These are phyloP conservation scores for Psilocybe tampanensis DNA, from an alignment of 768 basidiomycete species.

Conservation along the genomic window DNA sequence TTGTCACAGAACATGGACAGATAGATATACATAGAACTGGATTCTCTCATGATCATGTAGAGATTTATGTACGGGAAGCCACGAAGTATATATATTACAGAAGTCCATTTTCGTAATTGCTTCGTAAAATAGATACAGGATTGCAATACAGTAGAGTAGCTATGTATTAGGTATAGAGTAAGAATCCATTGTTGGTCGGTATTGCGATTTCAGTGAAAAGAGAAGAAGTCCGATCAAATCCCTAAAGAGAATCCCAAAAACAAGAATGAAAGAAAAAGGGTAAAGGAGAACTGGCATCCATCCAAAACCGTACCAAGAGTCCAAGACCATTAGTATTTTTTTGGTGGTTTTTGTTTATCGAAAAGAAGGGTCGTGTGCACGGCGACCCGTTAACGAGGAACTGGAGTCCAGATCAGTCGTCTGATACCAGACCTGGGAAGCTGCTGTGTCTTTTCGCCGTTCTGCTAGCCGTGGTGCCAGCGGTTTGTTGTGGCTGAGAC, in stretches of 20 bases:
- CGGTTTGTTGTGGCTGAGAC: slow-evolving; percentile 11
- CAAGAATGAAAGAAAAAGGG: background rate
- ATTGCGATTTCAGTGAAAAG: background rate
- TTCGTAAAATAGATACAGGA: background rate
- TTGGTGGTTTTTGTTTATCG: too few species aligned
- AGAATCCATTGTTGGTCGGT: background rate
- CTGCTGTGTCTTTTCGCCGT: slow-evolving; percentile 20
- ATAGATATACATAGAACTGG: too few species aligned
- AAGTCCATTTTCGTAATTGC: too few species aligned
- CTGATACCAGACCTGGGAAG: slow-evolving; percentile 4
- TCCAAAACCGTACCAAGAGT: too few species aligned
- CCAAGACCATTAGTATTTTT: too few species aligned
- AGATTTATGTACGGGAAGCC: too few species aligned
- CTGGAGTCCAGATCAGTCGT: background rate
- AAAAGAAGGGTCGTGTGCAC: too few species aligned
- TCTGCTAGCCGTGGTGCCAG: too few species aligned
- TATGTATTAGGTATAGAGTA: background rate
- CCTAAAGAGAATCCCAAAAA: background rate
- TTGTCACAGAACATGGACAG: too few species aligned
- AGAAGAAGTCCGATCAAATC: background rate
- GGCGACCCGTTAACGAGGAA: too few species aligned
- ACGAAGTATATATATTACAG: too few species aligned
- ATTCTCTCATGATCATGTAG: too few species aligned
- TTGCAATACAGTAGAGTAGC: background rate
- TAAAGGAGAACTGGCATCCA: background rate